These are phyloP conservation scores for Solanum piurae DNA, from an alignment of 257 asterid species.

Conservation along the genomic window DNA sequence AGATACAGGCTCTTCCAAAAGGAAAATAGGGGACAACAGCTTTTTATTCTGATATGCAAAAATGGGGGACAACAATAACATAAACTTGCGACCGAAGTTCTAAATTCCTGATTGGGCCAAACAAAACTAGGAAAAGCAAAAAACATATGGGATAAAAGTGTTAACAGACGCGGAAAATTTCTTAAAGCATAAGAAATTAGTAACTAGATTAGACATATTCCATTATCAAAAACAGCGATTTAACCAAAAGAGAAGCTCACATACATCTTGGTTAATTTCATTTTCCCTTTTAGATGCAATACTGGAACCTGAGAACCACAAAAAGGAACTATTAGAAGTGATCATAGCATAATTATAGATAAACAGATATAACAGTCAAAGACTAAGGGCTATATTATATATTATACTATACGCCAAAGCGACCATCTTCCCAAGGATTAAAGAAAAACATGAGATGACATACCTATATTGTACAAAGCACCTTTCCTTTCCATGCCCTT, in stretches of 20 bases:
- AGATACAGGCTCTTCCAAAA: neutral
- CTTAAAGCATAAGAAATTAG: neutral
- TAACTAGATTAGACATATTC: neutral
- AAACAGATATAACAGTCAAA: neutral
- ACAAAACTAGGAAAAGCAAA: neutral
- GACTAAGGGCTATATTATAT: neutral
- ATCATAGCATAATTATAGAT: neutral
- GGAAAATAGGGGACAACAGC: neutral
- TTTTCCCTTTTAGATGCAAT: neutral
- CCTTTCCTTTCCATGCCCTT: conserved; percentile 40
- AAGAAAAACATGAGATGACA: neutral
- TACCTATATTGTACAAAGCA: conserved; percentile 51
- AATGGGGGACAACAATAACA: neutral
- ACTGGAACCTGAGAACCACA: neutral
- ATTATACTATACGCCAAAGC: neutral
- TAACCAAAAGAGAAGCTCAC: neutral
- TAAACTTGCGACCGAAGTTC: neutral
- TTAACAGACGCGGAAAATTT: neutral
- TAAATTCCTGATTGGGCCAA: neutral
- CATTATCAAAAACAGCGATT: neutral
- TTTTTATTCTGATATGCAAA: neutral
- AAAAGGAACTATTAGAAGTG: neutral
- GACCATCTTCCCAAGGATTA: neutral
- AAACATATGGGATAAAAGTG: neutral
- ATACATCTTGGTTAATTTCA: conserved; percentile 1